Base-by-base conservation (phyloP, 2,329 filamentous ascomycete species). In the Septoria linicola region DNA sequence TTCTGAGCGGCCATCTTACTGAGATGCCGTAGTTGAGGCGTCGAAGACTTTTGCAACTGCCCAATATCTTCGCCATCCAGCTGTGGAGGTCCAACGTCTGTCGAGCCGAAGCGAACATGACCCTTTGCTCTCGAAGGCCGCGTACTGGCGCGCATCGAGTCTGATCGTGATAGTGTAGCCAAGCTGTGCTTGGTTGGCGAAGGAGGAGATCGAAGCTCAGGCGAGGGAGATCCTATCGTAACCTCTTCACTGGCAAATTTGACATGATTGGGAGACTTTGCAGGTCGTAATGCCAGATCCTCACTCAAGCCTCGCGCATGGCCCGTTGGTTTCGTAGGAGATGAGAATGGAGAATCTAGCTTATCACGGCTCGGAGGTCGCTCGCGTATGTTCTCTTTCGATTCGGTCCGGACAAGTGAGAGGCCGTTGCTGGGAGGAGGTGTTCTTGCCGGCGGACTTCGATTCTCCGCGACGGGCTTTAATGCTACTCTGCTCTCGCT, bases 21-120 rank as follows among this genome's bases (percentile, higher is more conserved):
- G 96, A 31, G 97, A 76, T 0, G 89, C 91, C 91, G 85, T 17
- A 99, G 79, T 69, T 99, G 89, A 51, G 87, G 85, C 1, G 93
- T 97, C 0, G 92, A 88, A 0, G 93, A 97, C 62, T 88, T 88
- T 51, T 92, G 87, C 14, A 99, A 77, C 27, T 82, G 85, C 67
- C 90, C 82, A 8, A 97, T 77, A 58, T 96, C 90, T 37, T 66
- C 67, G 16, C 67, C 66, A 34, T 69, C 63, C 20, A 70, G 55
- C 39, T 66, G 63, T 2, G 66, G 63, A 11, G 60, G 40, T 7
- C 53, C 20, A 25, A 41, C 49, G 19, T 67, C 65, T 8, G 58
- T 57, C 2, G 65, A 66, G 13, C 50, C 57, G 54, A 68, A 69
- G 16, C 66, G 65, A n/a, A 62, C 59, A 54, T 68, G 66, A 6